phyloP scores from a whole-genome alignment of 2,329 filamentous ascomycete genomes.

The Diaporthe citrichinensis region DNA sequence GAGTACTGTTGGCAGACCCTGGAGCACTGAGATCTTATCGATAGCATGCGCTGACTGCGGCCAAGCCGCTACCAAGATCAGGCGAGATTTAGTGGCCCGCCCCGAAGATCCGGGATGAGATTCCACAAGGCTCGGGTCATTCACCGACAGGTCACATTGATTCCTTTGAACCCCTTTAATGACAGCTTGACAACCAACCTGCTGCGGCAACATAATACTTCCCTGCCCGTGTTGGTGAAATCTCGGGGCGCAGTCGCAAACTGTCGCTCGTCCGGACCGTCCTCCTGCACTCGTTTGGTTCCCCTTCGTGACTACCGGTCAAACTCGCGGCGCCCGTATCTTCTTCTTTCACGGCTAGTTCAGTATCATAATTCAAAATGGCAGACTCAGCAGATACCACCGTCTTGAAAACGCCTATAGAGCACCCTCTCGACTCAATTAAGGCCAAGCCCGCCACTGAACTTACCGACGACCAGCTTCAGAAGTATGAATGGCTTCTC shows the following conservation, averaged over 20 bases:
- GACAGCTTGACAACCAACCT: neutral
- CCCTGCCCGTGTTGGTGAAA: neutral
- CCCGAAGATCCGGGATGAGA: constrained; percentile 28
- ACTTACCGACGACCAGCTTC: constrained; percentile 82
- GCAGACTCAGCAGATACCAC: constrained; percentile 17
- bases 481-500: constrained; percentile 86
- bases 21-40: constrained; percentile 22
- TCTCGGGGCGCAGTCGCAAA: neutral
- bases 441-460: constrained; percentile 69
- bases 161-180: constrained; percentile 27
- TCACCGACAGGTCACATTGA: constrained; percentile 22
- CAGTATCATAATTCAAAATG: neutral
- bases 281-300: neutral
- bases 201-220: neutral
- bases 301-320: neutral
- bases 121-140: constrained; percentile 21
- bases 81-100: constrained; percentile 33
- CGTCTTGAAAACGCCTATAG: constrained; percentile 68
- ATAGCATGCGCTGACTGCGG: constrained; percentile 3
- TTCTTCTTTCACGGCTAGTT: neutral
- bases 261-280: neutral
- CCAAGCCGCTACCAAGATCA: constrained; percentile 26
- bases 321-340: neutral
- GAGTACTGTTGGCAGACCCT: neutral
- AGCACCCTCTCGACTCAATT: constrained; percentile 68